Base-by-base conservation (phyloP, 257 asterid genomes). In the Lycium ferocissimum region DNA sequence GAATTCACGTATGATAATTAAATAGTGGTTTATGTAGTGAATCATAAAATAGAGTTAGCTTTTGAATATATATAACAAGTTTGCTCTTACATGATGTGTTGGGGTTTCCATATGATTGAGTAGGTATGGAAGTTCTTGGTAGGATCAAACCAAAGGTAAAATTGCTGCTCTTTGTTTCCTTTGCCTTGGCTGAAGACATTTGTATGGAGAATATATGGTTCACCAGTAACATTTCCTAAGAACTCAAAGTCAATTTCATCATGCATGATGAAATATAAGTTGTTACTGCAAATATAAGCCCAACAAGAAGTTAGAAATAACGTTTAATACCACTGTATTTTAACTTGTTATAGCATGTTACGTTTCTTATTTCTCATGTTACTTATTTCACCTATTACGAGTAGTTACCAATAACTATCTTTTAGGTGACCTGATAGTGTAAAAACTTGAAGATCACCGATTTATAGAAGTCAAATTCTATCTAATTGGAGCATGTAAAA, bases 211-310 rank as follows among this genome's bases (percentile, higher is more conserved):
- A 90, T 92, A 53, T 93, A 94, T 43, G 98, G 98, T 72, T 94
- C 85, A 0, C 96, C 95, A 0, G 89, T 88, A 11, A 90, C 89
- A 67, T 94, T 94, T 15, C 98, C 96, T 6, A 94, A 79, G 89
- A 94, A 94, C 90, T 94, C 98, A 15, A 93, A 93, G 87, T 94
- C 98, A 18, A 94, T 94, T 87, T 94, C 98, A 45, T 94, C 98
- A 83, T 94, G 98, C n/a, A n/a, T n/a, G n/a, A n/a, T n/a, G n/a
- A n/a, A n/a, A n/a, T n/a, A n/a, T n/a, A n/a, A n/a, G n/a, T n/a
- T n/a, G n/a, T n/a, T n/a, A n/a, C 97, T 94, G 90, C 89, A 87
- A 61, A 3, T 37, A 35, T 66, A 66, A 66, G 9, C 5, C 73
- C 15, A 66, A 66, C 12, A 33, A 35, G 2, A 66, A 5, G 73